Evolutionary conservation across 148 eudicot genomes (phyloP).

Genomic region (Oxyria digyna): DNA sequence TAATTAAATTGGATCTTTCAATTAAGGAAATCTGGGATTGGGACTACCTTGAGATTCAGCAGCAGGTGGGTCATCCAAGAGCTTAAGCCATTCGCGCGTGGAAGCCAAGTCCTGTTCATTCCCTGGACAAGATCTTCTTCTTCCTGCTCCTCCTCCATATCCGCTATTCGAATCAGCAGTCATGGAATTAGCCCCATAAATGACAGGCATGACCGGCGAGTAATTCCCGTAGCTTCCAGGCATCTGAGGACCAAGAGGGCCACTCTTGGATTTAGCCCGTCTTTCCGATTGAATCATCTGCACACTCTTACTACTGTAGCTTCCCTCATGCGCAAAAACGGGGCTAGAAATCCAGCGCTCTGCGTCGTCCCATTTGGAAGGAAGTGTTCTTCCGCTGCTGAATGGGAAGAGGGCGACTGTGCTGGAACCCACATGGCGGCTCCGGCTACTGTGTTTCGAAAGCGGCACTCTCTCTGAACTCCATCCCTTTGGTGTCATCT

Average conservation of each 20-base stretch:
- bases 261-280: conserved; percentile 70
- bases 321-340: conserved; percentile 25
- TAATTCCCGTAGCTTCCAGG: conserved; percentile 27
- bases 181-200: conserved; percentile 38
- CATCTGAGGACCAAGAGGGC: conserved; percentile 57
- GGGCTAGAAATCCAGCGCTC: conserved; percentile 99
- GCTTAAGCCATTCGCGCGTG: conserved; percentile 46
- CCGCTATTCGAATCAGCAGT: conserved; percentile 26
- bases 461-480: conserved; percentile 68
- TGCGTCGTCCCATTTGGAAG: conserved; percentile 98
- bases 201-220: conserved; percentile 42
- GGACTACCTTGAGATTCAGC: conserved; percentile 43
- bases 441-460: conserved; percentile 21
- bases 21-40: no score
- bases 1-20: no score
- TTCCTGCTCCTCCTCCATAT: neutral
- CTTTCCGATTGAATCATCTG: conserved; percentile 27
- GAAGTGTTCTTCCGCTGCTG: conserved; percentile 63
- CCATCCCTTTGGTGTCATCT: conserved; percentile 47
- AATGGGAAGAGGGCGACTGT: conserved; percentile 54
- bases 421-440: conserved; percentile 23
- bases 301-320: conserved; percentile 11
- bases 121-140: conserved; percentile 25
- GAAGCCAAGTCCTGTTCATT: conserved; percentile 15
- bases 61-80: conserved; percentile 31